phyloP scores from a whole-genome alignment of 768 basidiomycete genomes.

The Mycena floridula region DNA sequence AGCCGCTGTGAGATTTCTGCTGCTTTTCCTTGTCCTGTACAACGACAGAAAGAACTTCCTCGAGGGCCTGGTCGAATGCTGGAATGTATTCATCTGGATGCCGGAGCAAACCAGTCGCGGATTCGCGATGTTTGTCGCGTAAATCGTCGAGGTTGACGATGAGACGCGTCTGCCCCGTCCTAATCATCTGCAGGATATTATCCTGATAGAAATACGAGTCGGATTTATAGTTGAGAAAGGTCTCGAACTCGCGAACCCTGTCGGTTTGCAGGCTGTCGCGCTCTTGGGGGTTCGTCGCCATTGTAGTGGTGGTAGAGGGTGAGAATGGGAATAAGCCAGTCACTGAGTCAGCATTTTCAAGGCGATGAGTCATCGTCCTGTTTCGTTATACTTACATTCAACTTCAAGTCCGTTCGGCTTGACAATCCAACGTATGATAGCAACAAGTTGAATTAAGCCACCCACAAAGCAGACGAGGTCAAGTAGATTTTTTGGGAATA shows the following conservation, averaged over 20 bases:
- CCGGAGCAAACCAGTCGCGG: slow-evolving; percentile 83
- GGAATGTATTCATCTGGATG: slow-evolving; percentile 83
- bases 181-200: slow-evolving; percentile 77
- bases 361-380: too few relatives aligned
- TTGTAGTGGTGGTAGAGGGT: slow-evolving; percentile 57
- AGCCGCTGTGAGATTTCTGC: slow-evolving; percentile 72
- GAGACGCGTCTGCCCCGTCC: slow-evolving; percentile 78
- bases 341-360: too few relatives aligned
- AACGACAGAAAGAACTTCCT: slow-evolving; percentile 64
- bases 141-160: slow-evolving; percentile 95
- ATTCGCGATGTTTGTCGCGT: slow-evolving; percentile 86
- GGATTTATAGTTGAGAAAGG: slow-evolving; percentile 70
- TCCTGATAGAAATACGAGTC: slow-evolving; percentile 77
- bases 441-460: too few relatives aligned
- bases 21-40: slow-evolving; percentile 78
- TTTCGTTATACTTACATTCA: too few relatives aligned
- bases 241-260: slow-evolving; percentile 72
- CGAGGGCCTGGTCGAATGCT: slow-evolving; percentile 83
- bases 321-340: too few relatives aligned
- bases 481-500: too few relatives aligned
- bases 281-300: slow-evolving; percentile 46
- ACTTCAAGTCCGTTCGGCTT: too few relatives aligned
- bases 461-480: too few relatives aligned
- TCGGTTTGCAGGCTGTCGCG: slow-evolving; percentile 33
- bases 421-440: too few relatives aligned